Evolutionary conservation across 2,329 filamentous ascomycete species (phyloP), one percentile per base, ranked within the genome.

Genomic region (Pyrenophora seminiperda): DNA sequence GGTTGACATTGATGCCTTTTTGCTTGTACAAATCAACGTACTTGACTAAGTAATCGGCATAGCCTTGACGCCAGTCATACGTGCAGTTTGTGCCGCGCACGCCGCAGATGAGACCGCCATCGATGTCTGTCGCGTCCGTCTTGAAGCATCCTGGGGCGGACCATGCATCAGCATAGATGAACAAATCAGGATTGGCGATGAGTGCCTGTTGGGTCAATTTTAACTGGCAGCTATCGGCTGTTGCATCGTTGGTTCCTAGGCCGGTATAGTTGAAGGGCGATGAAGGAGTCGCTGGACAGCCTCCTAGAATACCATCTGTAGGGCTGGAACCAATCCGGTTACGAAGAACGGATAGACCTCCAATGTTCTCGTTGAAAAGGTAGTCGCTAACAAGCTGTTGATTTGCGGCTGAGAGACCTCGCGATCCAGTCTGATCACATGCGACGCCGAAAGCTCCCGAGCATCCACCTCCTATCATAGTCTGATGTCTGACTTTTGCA

Each of bases 61-160:
- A 80, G 0, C 76, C 72, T 59, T 76, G 72, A 37, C 67, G 70
- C 77, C 77, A 80, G 48, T 77, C 73, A 2, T 75, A 75, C 4
- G 63, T 69, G 41, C 76, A 79, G 4, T 50, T 43, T 13, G 50
- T 38, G 10, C 45, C 51, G 2, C 40, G 34, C 4, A 76, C 75
- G 27, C 77, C 76, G 54, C 77, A 79, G 1, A 80, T 63, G 34
- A 72, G 75, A 1, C 77, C 76, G 1, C 76, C 74, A 46, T 75
- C 68, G 34, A 61, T 66, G 19, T 79, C 71, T 40, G 72, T 67
- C 4, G 61, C 61, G 44, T 77, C 78, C 3, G 72, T 79, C 66
- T 79, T 79, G 77, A 80, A 79, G 58, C 72, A 79, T 0, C 73
- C 75, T 1, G 77, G 77, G 0, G 77, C 77, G 30, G 73, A 76